Conservation (phyloP, 176 grass and related monocot species). For the Hordeum marinum region DNA sequence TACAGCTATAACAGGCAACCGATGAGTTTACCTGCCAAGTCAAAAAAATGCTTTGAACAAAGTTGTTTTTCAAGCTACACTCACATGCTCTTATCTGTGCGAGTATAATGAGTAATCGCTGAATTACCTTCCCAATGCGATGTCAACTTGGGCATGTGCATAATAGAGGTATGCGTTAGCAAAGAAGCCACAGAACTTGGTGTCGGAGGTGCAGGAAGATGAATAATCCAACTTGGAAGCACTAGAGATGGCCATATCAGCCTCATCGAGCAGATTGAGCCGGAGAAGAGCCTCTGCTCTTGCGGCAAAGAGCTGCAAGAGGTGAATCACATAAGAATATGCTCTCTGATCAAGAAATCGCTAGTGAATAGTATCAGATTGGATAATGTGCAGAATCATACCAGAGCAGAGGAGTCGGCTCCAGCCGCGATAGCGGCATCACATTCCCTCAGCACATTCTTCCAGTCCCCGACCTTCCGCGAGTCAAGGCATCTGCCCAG, state of each 20-base stretch:
- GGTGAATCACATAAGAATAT: slow-evolving; percentile 1
- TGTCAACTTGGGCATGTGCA: slow-evolving; percentile 80
- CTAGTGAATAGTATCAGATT: not conserved
- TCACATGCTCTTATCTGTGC: slow-evolving; percentile 21
- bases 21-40: not conserved
- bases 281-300: slow-evolving; percentile 79
- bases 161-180: slow-evolving; percentile 68
- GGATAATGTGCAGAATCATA: slow-evolving; percentile 20
- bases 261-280: slow-evolving; percentile 68
- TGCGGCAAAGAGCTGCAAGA: slow-evolving; percentile 72
- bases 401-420: slow-evolving; percentile 80
- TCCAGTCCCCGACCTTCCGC: slow-evolving; percentile 74
- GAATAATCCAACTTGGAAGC: slow-evolving; percentile 77
- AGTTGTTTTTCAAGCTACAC: not conserved
- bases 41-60: slow-evolving; percentile 36
- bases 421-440: slow-evolving; percentile 80
- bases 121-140: slow-evolving; percentile 82
- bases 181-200: slow-evolving; percentile 77
- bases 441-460: slow-evolving; percentile 60
- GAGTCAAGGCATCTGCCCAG: slow-evolving; percentile 74
- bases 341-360: not conserved
- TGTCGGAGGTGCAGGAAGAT: slow-evolving; percentile 46
- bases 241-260: slow-evolving; percentile 68
- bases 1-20: not conserved
- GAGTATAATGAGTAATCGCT: not conserved